Evolutionary conservation across 176 grass and related monocot species (phyloP).

Genomic region (Metroxylon sagu): DNA sequence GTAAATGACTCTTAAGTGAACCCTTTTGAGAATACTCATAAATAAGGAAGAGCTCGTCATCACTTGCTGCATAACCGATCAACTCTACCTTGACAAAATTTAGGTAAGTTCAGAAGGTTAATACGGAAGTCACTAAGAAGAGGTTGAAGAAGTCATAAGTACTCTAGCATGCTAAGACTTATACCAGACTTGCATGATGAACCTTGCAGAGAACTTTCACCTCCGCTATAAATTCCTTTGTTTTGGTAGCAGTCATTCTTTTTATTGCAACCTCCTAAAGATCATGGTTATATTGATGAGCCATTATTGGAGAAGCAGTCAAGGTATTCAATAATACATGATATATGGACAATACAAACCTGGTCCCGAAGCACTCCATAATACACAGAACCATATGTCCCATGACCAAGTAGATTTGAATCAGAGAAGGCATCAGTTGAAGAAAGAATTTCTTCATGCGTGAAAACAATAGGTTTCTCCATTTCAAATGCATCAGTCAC

Average conservation of each 20-base stretch:
- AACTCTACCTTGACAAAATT: slow-evolving; percentile 99
- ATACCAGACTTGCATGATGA: slow-evolving; percentile 98
- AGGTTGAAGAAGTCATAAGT: slow-evolving; percentile 12
- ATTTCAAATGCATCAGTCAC: slow-evolving; percentile 72
- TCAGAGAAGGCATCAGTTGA: slow-evolving; percentile 86
- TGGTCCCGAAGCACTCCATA: slow-evolving; percentile 91
- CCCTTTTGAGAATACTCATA: slow-evolving; percentile 96
- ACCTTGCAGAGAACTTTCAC: slow-evolving; percentile 98
- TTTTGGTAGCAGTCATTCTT: slow-evolving; percentile 97
- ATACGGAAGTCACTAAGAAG: slow-evolving; percentile 20
- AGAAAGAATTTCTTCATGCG: slow-evolving; percentile 69
- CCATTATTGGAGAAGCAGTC: no score
- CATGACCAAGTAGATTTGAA: slow-evolving; percentile 92
- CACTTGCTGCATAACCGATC: slow-evolving; percentile 90
- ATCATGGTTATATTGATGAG: neutral
- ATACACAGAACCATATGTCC: slow-evolving; percentile 95
- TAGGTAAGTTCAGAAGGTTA: slow-evolving; percentile 14
- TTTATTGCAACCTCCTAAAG: slow-evolving; percentile 91
- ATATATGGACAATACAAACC: slow-evolving; percentile 25
- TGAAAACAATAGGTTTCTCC: slow-evolving; percentile 78
- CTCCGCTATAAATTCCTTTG: slow-evolving; percentile 95
- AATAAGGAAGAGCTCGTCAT: slow-evolving; percentile 89
- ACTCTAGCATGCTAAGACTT: slow-evolving; percentile 17
- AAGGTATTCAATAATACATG: no score
- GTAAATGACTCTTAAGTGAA: slow-evolving; percentile 88